phyloP scores from a whole-genome alignment of 177 flowering plant genomes.

The Vitis hybrid region DNA sequence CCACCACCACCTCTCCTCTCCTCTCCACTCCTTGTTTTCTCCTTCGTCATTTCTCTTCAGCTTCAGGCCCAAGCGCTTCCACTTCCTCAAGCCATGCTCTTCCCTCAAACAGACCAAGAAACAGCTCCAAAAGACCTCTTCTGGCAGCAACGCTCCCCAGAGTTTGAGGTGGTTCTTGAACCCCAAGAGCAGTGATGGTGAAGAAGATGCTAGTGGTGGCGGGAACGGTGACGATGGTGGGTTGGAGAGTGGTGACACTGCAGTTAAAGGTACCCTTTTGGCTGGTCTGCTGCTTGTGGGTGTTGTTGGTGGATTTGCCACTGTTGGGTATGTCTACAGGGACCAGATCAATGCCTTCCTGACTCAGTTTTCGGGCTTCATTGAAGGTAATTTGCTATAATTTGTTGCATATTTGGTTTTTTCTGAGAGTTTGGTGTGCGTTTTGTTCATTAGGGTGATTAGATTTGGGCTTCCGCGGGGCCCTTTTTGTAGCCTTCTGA shows the following conservation, averaged over 20 bases:
- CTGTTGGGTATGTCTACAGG: conserved; percentile 79
- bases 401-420: not conserved
- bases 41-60: conserved; percentile 21
- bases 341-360: conserved; percentile 86
- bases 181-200: conserved; percentile 33
- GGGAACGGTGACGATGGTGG: conserved; percentile 27
- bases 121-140: conserved; percentile 38
- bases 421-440: not conserved
- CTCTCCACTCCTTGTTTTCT: not conserved
- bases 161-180: conserved; percentile 48
- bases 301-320: conserved; percentile 84
- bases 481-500: no score
- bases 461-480: no score
- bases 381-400: conserved; percentile 59
- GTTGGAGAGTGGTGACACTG: conserved; percentile 32
- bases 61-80: conserved; percentile 51
- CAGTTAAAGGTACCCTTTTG: conserved; percentile 76
- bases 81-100: conserved; percentile 61
- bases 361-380: conserved; percentile 75
- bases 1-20: conserved; percentile 15
- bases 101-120: conserved; percentile 77
- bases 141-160: conserved; percentile 38
- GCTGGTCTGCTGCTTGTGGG: conserved; percentile 89
- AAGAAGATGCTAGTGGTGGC: conserved; percentile 15
- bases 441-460: not conserved